A percentile compares a stretch with the other conserved stretches of the same genome.
phyloP scores from a whole-genome alignment of 768 basidiomycete species.

The Mycena rebaudengoi region DNA sequence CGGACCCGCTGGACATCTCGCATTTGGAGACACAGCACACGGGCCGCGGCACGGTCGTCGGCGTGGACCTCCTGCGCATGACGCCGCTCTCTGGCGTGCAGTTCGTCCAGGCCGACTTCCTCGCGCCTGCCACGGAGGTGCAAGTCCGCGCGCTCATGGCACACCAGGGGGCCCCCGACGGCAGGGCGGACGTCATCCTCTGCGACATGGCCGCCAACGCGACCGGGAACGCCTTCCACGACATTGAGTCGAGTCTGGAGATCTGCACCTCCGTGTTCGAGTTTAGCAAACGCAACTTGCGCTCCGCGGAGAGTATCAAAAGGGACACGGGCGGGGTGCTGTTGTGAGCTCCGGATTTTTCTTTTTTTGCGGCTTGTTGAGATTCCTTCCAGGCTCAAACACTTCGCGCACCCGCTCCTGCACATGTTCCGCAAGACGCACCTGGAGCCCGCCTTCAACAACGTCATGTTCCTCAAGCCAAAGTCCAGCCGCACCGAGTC shows the following conservation, averaged over 20 bases:
- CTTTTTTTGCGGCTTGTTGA: conserved; percentile 9
- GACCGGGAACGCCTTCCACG: conserved; percentile 72
- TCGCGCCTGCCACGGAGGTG: conserved; percentile 58
- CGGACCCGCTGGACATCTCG: conserved; percentile 54
- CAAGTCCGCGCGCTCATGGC: conserved; percentile 45
- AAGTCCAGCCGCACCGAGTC: conserved; percentile 81
- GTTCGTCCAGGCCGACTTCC: conserved; percentile 81
- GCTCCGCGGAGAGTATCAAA: conserved; percentile 53
- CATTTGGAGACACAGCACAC: conserved; percentile 15
- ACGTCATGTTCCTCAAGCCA: conserved; percentile 81
- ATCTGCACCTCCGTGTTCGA: conserved; percentile 78
- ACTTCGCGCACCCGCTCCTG: conserved; percentile 80
- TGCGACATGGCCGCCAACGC: conserved; percentile 93
- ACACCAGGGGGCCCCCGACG: conserved; percentile 35
- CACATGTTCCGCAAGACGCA: conserved; percentile 67
- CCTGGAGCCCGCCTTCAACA: conserved; percentile 70
- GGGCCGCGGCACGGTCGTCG: conserved; percentile 66
- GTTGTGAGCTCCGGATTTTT: conserved; percentile 52
- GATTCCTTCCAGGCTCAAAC: conserved; percentile 70
- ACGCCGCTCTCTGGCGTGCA: conserved; percentile 76
- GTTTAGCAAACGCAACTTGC: conserved; percentile 67
- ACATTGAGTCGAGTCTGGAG: conserved; percentile 73
- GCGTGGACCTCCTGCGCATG: conserved; percentile 84
- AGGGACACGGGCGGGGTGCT: conserved; percentile 59
- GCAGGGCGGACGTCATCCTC: conserved; percentile 79